Base-by-base conservation (phyloP, 2,329 filamentous ascomycete species). In the Trichoderma sp. region DNA sequence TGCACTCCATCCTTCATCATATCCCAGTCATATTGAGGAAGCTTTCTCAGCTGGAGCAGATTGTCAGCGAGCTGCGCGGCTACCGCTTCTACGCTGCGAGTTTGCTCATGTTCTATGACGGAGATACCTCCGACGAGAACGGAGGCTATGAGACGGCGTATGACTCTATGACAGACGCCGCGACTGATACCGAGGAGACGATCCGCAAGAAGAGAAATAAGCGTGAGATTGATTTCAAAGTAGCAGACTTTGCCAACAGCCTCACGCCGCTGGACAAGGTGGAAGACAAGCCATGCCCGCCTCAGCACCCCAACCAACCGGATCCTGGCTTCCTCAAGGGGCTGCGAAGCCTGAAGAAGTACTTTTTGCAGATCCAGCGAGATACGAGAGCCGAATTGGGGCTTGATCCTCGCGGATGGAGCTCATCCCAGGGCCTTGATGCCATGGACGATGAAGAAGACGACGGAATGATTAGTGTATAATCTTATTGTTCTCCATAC, bases 221-320 rank as follows among this genome's bases (percentile, higher is more conserved):
- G 76, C 86, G 87, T 64, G 89, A 92, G 78, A 95, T 97, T 81
- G 94, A 98, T 83, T 92, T 99, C 85, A 98, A 98, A 85, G 97
- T 99, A 83, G 96, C 98, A 75, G 97, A 99, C 84, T 99, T 99
- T 86, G 97, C 97, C 78, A 99, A 99, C 83, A 98, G 96, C 81
- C 92, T 98, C 45, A 98, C 95, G 1, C 94, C 94, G 4, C 93
- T 97, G 78, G 95, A 98, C 80, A 85, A 91, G 12, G 87, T 91
- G 76, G 84, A 86, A 69, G 87, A 89, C 77, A 89, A 88, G 80
- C 86, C 89, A 5, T 98, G 96, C 79, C 97, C 97, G 16, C 97
- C 97, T 5, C 89, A 91, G 76, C 91, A 97, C 81, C 94, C 94
- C 0, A 86, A 93, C 45, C 92, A 94, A 76, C 92, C 97, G 7